These are phyloP conservation scores for Clarireedia sp. DNA, from an alignment of 2,329 filamentous ascomycete species.

Conservation along the genomic window DNA sequence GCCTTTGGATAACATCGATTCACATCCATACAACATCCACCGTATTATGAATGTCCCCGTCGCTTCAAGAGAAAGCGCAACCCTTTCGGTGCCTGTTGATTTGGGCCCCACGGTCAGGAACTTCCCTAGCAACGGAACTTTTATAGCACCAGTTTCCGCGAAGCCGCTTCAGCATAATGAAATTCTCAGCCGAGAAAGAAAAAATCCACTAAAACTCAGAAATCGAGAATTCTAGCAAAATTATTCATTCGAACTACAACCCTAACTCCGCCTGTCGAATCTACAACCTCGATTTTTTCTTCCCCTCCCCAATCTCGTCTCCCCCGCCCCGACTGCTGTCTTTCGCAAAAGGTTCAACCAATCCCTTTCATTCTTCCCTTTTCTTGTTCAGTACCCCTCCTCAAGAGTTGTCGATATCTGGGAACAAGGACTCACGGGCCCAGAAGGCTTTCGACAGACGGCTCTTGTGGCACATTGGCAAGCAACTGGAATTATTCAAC, in stretches of 20 bases:
- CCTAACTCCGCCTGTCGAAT: neutral
- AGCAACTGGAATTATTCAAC: neutral
- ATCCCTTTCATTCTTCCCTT: neutral
- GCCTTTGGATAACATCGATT: too few species aligned
- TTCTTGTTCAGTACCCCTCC: neutral
- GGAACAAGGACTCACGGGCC: neutral
- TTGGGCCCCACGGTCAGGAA: neutral
- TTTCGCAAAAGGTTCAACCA: neutral
- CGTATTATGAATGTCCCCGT: too few species aligned
- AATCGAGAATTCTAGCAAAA: conserved; percentile 4
- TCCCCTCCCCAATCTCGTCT: neutral
- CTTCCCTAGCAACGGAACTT: neutral
- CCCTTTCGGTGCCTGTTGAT: neutral
- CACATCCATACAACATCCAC: too few species aligned
- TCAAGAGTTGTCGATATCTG: neutral
- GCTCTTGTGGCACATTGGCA: neutral
- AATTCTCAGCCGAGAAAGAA: conserved; percentile 6
- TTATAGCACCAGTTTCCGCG: neutral
- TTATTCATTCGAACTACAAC: neutral
- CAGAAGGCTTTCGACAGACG: neutral
- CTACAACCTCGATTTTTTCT: conserved; percentile 1
- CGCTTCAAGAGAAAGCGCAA: too few species aligned
- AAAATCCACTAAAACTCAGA: conserved; percentile 7
- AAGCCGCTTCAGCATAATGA: neutral
- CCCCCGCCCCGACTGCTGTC: neutral